Evolutionary conservation across 441 rosid genomes (phyloP), one percentile per base, ranked within the genome.

Genomic region (Dalechampia spathulata): DNA sequence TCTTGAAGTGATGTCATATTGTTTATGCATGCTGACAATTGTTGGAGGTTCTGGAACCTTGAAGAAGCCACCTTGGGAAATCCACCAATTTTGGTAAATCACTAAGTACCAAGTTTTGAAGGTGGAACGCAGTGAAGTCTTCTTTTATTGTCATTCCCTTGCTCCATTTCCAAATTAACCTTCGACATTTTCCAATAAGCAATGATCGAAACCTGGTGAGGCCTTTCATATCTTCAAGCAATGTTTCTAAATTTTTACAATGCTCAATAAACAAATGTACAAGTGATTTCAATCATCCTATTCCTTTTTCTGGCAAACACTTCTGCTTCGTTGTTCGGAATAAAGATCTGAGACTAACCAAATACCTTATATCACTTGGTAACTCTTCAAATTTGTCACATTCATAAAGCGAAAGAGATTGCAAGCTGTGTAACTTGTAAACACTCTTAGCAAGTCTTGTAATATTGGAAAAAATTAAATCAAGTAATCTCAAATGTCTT

Each of bases 51-150:
- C 0, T 19, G 19, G 55, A 51, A 32, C n/a, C 16, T 17, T 5
- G n/a, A 37, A 51, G 7, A 51, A 51, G 40, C 55, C 55, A 51
- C 5, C 6, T n/a, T 19, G 55, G 55, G 9, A 51, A 19, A 11
- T 51, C 8, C 14, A 34, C 27, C 13, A 51, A 4, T 51, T 32
- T 51, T 19, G 41, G 55, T 9, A 51, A 19, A 12, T 8, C 14
- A 1, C 3, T 10, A 1, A 51, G 1, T 4, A 7, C 16, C n/a
- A 51, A 21, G 19, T 22, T 32, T 17, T 10, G 55, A 17, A 51
- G 42, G 8, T 19, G 11, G 5, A 51, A 25, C 4, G 17, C 7
- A 10, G 21, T 49, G 9, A 6, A 14, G 1, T 25, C 17, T n/a
- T n/a, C n/a, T n/a, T 48, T 10, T 2, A 13, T 45, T 26, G 19